phyloP scores from a whole-genome alignment of 2,329 filamentous ascomycete genomes.

The Cladobotryum mycophilum region DNA sequence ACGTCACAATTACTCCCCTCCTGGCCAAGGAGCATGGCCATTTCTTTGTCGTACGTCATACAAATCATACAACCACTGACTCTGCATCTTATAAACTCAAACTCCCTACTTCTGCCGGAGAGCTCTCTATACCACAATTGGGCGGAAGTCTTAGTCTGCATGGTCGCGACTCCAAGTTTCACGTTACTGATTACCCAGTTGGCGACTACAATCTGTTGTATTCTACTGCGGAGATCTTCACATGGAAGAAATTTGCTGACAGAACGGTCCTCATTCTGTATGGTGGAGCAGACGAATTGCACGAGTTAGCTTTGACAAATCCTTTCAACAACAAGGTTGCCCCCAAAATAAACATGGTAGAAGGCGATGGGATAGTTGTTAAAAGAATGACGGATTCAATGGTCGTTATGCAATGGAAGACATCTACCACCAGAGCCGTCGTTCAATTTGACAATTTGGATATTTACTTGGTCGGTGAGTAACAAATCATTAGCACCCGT shows the following conservation, averaged over 20 bases:
- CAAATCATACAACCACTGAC: slow-evolving; percentile 53
- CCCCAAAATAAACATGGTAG: slow-evolving; percentile 11
- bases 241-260: slow-evolving; percentile 57
- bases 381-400: slow-evolving; percentile 14
- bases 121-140: slow-evolving; percentile 52
- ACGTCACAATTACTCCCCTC: slow-evolving; percentile 57
- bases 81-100: slow-evolving; percentile 58
- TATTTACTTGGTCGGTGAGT: slow-evolving; percentile 34
- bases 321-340: slow-evolving; percentile 15
- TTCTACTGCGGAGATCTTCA: slow-evolving; percentile 64
- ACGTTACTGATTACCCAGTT: slow-evolving; percentile 60
- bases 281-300: slow-evolving; percentile 53
- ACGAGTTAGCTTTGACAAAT: slow-evolving; percentile 50
- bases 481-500: not conserved
- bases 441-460: slow-evolving; percentile 33
- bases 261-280: slow-evolving; percentile 59
- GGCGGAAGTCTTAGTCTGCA: slow-evolving; percentile 51
- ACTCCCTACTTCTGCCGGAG: slow-evolving; percentile 52
- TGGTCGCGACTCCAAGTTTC: slow-evolving; percentile 61
- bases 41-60: slow-evolving; percentile 64
- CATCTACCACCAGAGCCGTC: slow-evolving; percentile 22
- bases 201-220: slow-evolving; percentile 56
- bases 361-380: slow-evolving; percentile 25
- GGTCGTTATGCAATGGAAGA: slow-evolving; percentile 27
- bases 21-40: slow-evolving; percentile 45